These are phyloP conservation scores for Cryptococcus sp. DNA, from an alignment of 1,284 basidiomycete genomes.

Conservation along the genomic window DNA sequence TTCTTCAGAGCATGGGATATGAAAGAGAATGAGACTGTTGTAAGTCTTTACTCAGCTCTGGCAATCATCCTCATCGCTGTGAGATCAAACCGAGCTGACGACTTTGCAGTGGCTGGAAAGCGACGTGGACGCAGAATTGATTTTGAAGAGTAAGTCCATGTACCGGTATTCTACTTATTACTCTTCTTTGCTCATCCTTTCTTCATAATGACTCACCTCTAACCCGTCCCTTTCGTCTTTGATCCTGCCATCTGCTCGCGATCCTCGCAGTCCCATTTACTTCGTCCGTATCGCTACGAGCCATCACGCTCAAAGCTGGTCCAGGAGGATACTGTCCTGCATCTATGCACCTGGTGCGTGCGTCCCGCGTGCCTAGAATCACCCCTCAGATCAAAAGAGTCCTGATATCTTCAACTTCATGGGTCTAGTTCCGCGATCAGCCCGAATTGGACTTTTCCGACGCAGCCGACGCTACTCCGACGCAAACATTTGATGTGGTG, in stretches of 20 bases:
- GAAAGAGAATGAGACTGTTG: conserved; percentile 46
- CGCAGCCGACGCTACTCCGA: conserved; percentile 36
- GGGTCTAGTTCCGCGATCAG: conserved; percentile 40
- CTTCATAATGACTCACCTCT: not conserved
- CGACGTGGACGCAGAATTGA: conserved; percentile 51
- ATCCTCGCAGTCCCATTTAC: conserved; percentile 47
- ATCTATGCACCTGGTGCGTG: conserved; percentile 45
- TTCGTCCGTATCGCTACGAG: conserved; percentile 48
- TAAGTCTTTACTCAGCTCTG: conserved; percentile 16
- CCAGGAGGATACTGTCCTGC: conserved; percentile 43
- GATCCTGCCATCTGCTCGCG: conserved; percentile 1
- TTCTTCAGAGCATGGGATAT: conserved; percentile 43
- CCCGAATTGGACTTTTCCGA: conserved; percentile 52
- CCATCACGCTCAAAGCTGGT: conserved; percentile 50
- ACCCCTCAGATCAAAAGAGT: too few species aligned
- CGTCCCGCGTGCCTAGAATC: too few species aligned
- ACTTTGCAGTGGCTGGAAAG: conserved; percentile 39
- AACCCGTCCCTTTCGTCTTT: not conserved
- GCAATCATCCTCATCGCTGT: not conserved
- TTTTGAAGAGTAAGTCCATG: conserved; percentile 43
- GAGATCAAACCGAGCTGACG: not conserved
- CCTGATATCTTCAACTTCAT: too few species aligned
- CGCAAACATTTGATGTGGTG: conserved; percentile 44
- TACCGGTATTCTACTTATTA: too few species aligned
- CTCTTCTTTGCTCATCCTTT: not conserved